Evolutionary conservation across 441 rosid genomes (phyloP).

Genomic region (Sinapis alba): DNA sequence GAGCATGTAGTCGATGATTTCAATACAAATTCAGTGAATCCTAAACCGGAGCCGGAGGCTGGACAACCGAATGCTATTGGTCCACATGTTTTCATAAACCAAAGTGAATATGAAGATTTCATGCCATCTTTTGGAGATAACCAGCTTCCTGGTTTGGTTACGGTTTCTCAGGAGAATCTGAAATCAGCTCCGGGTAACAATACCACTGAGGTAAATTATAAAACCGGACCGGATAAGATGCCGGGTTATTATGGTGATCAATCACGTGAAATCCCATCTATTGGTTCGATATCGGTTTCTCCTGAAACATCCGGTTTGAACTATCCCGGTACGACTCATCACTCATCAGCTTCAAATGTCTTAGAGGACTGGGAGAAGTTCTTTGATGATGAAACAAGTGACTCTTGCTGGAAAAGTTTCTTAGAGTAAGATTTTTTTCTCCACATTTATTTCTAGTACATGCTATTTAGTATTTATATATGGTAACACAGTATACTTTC

Average conservation of each 20-base stretch:
- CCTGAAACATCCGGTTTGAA: constrained; percentile 21
- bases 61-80: background rate
- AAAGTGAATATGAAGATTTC: constrained; percentile 11
- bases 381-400: too few species aligned
- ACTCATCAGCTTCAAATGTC: constrained; percentile 48
- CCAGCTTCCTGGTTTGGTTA: constrained; percentile 53
- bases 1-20: constrained; percentile 15
- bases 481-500: too few species aligned
- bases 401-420: too few species aligned
- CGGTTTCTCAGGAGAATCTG: constrained; percentile 44
- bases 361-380: constrained; percentile 58
- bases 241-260: constrained; percentile 18
- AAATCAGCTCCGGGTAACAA: constrained; percentile 20
- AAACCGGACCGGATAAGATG: background rate
- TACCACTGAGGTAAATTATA: constrained; percentile 14
- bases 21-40: constrained; percentile 15
- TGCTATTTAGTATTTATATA: too few species aligned
- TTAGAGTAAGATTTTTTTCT: too few species aligned
- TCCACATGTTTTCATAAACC: constrained; percentile 27
- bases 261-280: constrained; percentile 7
- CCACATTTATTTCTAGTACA: too few species aligned
- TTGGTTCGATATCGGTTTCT: constrained; percentile 20
- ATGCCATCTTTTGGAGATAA: constrained; percentile 24
- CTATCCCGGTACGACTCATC: constrained; percentile 36
- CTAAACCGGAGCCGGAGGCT: constrained; percentile 19